Base-by-base conservation (phyloP, 1,284 basidiomycete species). In the Fomes fomentarius region DNA sequence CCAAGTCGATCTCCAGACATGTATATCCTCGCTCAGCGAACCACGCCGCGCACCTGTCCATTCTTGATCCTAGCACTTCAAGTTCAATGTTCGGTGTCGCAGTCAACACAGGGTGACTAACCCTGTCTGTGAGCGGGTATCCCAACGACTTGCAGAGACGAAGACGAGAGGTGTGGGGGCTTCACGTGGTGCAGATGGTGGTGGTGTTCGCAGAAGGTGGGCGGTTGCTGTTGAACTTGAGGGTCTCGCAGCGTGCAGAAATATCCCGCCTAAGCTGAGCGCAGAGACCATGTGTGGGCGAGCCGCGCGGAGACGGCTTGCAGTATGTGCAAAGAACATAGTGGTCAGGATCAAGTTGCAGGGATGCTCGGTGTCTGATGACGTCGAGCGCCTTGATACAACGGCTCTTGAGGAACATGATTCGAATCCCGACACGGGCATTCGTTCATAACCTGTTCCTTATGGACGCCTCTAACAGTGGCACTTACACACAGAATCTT, bases 21-120 rank as follows among this genome's bases (percentile, higher is more conserved):
- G 81, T 85, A 66, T 83, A 87, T 1, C 86, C 84, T 47, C 79
- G 76, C 61, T 81, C 74, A 14, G 82, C 71, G 43, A 85, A 77
- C 74, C 80, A 77, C 10, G 76, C 74, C 0, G 79, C 74, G 33
- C 78, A 63, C 11, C 49, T 47, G 37, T 63, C 66, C 61, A 79
- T 69, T 35, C 78, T 81, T 10, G 28, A 6, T 12, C 6, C 24
- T 51, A 2, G 35, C 21, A 11, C 43, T 8, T 24, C 22, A 25
- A 2, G 14, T 22, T 44, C 39, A 51, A 50, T 21, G 21, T 17
- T 11, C 33, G 4, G 19, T 28, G 6, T 11, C 17, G 10, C 28
- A n/a, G 11, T 15, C n/a, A 10, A 6, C 24, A 34, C 28, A 1
- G 24, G 30, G 1, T 1, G 19, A 61, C 61, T 52, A 37, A 58